Percentiles rank a stretch among this genome's conserved stretches.
Conservation (phyloP, 148 eudicot genomes). For the Linanthus parryae region DNA sequence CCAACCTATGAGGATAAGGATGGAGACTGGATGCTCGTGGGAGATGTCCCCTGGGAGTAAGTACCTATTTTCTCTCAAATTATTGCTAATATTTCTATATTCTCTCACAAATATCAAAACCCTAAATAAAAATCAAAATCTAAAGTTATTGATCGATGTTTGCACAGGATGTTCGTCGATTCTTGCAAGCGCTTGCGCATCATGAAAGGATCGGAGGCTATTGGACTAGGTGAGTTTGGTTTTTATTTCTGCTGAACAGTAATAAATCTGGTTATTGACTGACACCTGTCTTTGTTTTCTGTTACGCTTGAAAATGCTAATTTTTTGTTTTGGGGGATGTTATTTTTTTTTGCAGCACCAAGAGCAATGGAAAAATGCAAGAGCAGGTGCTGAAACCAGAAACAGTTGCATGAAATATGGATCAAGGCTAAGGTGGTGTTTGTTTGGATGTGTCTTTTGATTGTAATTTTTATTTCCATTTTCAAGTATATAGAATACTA, state of each 20-base stretch:
- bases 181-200: slow-evolving; percentile 71
- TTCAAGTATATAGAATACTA: slow-evolving; percentile 17
- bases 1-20: slow-evolving; percentile 70
- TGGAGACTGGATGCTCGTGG: slow-evolving; percentile 81
- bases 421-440: neutral
- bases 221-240: slow-evolving; percentile 50
- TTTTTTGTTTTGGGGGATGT: neutral
- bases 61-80: slow-evolving; percentile 1
- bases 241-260: neutral
- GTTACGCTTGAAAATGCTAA: neutral
- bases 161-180: slow-evolving; percentile 58
- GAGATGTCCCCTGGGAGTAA: slow-evolving; percentile 81
- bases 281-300: no score
- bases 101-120: neutral
- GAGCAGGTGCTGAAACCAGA: slow-evolving; percentile 42
- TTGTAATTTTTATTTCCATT: slow-evolving; percentile 6
- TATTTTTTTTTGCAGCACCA: slow-evolving; percentile 33
- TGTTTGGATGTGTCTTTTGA: slow-evolving; percentile 19
- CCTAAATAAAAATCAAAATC: neutral
- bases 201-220: slow-evolving; percentile 75
- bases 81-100: neutral
- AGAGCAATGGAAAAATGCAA: slow-evolving; percentile 76
- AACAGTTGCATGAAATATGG: neutral
- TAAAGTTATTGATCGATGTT: neutral
- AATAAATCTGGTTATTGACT: neutral